Base-by-base conservation (phyloP, 2,329 filamentous ascomycete genomes). In the Lasiodiplodia sp. region DNA sequence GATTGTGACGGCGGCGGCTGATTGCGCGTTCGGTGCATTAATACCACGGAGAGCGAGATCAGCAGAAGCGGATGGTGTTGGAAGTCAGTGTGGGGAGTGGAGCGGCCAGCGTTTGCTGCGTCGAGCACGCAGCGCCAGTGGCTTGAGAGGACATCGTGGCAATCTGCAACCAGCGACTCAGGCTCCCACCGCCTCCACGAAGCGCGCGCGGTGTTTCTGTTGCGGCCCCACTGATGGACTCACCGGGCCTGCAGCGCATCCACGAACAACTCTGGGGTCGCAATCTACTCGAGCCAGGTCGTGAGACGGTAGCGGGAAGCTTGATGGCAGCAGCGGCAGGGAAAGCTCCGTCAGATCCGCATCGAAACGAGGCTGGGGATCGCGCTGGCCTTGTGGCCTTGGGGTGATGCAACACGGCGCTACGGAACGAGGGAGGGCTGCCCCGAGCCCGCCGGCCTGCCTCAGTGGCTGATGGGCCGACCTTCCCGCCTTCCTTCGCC, bases 351-450 rank as follows among this genome's bases (percentile, higher is more conserved):
- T 60, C 56, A 49, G 40, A 38, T 64, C 7, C 11, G 28, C 18
- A 64, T 64, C 47, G 60, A 64, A 64, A 64, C 60, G 31, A 31
- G n/a, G 60, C 44, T n/a, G 12, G 60, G 60, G 44, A 52, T 64
- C 60, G 60, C 60, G 44, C 18, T 52, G 62, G 63, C 62, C 62
- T 65, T 65, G 62, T 63, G 62, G 62, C 51, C 63, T 66, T 55
- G 63, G 10, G 21, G 60, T 52, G 60, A 64, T 64, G 60, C 47
- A 64, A 64, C 60, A 37, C 21, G 56, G 21, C 34, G 47, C 47
- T 49, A 52, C 28, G 60, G 60, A 52, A 49, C 40, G 25, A 23
- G 58, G 37, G 55, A 57, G 55, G 28, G 55, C 55, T 57, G 55
- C 55, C 55, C 31, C 55, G 55, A 40, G 55, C 55, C 18, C 31